Evolutionary conservation across 495 filamentous ascomycete species (phyloP), one percentile per base, ranked within the genome.

Genomic region (Evansstolkia leycettana): DNA sequence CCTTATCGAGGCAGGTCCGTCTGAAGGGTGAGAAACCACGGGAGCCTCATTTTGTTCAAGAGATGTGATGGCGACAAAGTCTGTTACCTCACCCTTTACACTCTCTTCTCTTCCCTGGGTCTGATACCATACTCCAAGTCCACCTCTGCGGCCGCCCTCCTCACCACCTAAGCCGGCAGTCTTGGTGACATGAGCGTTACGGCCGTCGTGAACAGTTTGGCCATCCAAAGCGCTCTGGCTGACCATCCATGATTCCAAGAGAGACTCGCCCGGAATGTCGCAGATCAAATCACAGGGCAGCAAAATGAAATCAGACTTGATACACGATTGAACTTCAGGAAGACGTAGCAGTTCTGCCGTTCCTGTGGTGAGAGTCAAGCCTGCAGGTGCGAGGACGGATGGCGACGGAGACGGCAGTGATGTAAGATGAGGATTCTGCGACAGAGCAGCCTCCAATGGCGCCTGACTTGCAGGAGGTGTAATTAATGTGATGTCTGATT

Each of bases 281-380:
- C 83, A 94, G 13, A 99, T 72, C 1, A 99, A 67, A 56, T 99
- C 92, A 50, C 90, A 99, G 1, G 89, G 88, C 14, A 99, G 60
- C 3, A 96, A 78, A 6, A 94, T 56, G 52, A 96, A 94, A 54
- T 99, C 84, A 3, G 76, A 73, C 17, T 69, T 85, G 37, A 99
- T 78, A 27, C 67, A 64, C 7, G 59, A 57, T 52, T 78, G 73
- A 30, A 89, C 70, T 50, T 85, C 78, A 0, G 80, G 76, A 9
- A 87, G 66, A 3, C 87, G 75, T 38, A 99, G 75, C n/a, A 96
- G 71, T 50, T 95, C 78, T 2, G 83, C 88, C 2, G 90, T 96
- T 31, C 85, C 84, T 0, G 78, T 88, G 38, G 78, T 85, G 43
- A 82, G 70, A 25, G 79, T 73, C 7, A 93, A 60, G 15, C 69